A percentile compares a stretch with the other conserved stretches of the same genome.
phyloP scores from a whole-genome alignment of 225 moss, liverwort and hornwort genomes.

The Asterella californica region DNA sequence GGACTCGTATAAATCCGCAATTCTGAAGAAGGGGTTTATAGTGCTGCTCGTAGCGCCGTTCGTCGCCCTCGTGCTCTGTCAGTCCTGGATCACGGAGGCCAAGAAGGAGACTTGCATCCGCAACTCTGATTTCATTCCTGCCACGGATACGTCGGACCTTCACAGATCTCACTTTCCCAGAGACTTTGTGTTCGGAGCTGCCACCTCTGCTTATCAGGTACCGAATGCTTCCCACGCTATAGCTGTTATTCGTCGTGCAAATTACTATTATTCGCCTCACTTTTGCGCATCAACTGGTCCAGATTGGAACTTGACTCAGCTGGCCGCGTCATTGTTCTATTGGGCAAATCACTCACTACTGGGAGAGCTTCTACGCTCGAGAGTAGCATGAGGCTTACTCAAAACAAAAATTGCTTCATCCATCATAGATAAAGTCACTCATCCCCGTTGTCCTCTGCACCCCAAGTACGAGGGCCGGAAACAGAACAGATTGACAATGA shows the following conservation, averaged over 20 bases:
- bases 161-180: slow-evolving; percentile 57
- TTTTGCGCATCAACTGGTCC: too few species aligned
- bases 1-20: too few species aligned
- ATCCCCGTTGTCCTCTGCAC: too few species aligned
- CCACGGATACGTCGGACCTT: slow-evolving; percentile 21
- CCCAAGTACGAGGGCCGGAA: too few species aligned
- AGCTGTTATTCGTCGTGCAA: neutral
- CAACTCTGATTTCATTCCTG: neutral
- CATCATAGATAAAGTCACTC: too few species aligned
- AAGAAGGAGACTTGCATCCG: slow-evolving; percentile 17
- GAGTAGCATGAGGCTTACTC: neutral
- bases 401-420: too few species aligned
- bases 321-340: neutral
- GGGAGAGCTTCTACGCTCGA: neutral
- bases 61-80: slow-evolving; percentile 28
- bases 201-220: slow-evolving; percentile 72
- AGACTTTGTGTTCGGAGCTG: slow-evolving; percentile 62
- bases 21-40: slow-evolving; percentile 10
- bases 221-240: neutral
- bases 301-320: neutral
- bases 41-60: slow-evolving; percentile 27
- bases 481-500: too few species aligned
- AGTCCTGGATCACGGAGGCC: slow-evolving; percentile 27
- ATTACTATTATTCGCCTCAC: neutral
- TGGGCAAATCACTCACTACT: neutral